Evolutionary conservation across 148 eudicot genomes (phyloP).

Genomic region (Salicornia ramosissima): DNA sequence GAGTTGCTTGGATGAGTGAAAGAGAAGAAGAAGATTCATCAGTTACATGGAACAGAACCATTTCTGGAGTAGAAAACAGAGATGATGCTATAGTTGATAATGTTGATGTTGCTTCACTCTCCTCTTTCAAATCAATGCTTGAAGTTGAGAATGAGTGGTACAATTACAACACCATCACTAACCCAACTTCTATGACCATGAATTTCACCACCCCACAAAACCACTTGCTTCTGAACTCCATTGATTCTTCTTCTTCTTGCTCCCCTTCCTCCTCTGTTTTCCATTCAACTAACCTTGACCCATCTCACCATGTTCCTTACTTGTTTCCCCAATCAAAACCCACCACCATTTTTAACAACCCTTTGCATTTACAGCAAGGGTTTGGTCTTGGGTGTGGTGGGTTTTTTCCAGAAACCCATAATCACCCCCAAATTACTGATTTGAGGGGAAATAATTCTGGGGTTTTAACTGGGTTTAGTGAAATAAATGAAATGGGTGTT

Average conservation of each 20-base stretch:
- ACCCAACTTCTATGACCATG: slow-evolving; percentile 24
- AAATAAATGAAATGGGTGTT: slow-evolving; percentile 44
- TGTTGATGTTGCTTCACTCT: slow-evolving; percentile 31
- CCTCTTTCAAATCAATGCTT: slow-evolving; percentile 60
- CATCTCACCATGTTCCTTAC: slow-evolving; percentile 32
- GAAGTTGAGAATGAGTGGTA: slow-evolving; percentile 62
- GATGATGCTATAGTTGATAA: not conserved
- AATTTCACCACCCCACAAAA: too few species aligned
- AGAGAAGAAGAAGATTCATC: slow-evolving; percentile 18
- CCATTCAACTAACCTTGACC: slow-evolving; percentile 32
- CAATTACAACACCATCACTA: slow-evolving; percentile 6
- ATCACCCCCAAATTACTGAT: slow-evolving; percentile 17
- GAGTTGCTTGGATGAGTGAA: slow-evolving; percentile 21
- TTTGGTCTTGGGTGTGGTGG: slow-evolving; percentile 40
- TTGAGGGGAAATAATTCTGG: too few species aligned
- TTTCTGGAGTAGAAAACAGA: not conserved
- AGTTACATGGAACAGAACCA: slow-evolving; percentile 10
- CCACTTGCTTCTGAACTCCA: too few species aligned
- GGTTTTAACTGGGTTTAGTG: slow-evolving; percentile 41
- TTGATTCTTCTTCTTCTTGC: too few species aligned
- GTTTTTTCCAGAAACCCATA: slow-evolving; percentile 38
- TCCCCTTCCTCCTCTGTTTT: too few species aligned
- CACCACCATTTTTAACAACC: slow-evolving; percentile 29
- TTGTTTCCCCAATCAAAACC: slow-evolving; percentile 34
- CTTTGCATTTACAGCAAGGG: slow-evolving; percentile 26